A percentile compares a stretch with the other conserved stretches of the same genome.
Evolutionary conservation across 768 basidiomycete species (phyloP).

Genomic region (Tricholoma matsutake): DNA sequence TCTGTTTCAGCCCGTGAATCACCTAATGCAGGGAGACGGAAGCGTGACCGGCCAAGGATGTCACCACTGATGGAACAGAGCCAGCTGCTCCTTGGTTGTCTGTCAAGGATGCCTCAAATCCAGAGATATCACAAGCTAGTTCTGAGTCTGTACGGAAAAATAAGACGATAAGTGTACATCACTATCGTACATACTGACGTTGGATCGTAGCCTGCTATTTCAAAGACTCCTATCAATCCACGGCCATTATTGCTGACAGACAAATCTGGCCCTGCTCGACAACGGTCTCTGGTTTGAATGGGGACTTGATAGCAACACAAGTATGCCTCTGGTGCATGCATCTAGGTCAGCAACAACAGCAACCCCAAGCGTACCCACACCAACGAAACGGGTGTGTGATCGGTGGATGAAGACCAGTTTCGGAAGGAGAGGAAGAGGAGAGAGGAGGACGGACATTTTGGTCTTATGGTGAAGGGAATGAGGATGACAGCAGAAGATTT

Average conservation of each 20-base stretch:
- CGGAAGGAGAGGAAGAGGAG: neutral
- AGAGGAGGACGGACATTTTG: neutral
- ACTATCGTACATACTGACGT: no score
- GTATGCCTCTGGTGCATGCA: neutral
- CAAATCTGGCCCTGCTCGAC: neutral
- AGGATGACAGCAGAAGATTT: slow-evolving; percentile 29
- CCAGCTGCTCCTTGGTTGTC: neutral
- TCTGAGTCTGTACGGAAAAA: no score
- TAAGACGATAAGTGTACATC: no score
- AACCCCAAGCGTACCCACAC: neutral
- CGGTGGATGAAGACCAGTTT: neutral
- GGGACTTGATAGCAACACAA: neutral
- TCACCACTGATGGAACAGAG: neutral
- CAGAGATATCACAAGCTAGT: no score
- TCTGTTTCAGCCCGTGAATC: neutral
- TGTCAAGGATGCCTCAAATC: no score
- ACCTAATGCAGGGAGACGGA: neutral
- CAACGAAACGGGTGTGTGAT: neutral
- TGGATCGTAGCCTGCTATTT: neutral
- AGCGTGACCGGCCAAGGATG: neutral
- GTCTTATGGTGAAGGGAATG: slow-evolving; percentile 31
- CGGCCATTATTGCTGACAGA: neutral
- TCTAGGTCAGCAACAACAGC: neutral
- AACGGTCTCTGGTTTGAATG: neutral
- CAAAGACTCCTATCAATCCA: neutral